Evolutionary conservation across 2,329 filamentous ascomycete genomes (phyloP).

Genomic region (Cordyceps farinosa): DNA sequence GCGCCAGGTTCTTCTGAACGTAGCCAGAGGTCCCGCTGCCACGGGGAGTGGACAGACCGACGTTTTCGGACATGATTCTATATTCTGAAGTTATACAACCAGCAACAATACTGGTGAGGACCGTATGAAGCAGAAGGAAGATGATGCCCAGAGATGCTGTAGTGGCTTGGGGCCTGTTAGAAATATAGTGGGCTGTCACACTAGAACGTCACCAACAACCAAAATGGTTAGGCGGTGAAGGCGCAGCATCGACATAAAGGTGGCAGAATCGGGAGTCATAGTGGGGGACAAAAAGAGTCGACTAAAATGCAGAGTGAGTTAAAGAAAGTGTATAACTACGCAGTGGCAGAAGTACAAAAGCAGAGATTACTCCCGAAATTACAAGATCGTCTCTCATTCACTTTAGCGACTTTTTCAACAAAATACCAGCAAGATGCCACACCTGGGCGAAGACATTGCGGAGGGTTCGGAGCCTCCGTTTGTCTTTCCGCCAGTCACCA

Average conservation of each 20-base stretch:
- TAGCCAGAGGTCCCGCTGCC: constrained; percentile 96
- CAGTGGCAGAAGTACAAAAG: not conserved
- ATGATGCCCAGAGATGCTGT: not conserved
- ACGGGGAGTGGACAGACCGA: constrained; percentile 89
- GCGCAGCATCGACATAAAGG: not conserved
- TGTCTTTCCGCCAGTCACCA: constrained; percentile 78
- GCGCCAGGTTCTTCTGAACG: constrained; percentile 91
- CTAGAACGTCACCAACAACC: constrained; percentile 10
- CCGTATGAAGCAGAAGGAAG: not conserved
- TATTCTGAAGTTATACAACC: not conserved
- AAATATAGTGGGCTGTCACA: constrained; percentile 9
- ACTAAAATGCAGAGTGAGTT: constrained; percentile 7
- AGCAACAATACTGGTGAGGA: not conserved
- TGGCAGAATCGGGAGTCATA: constrained; percentile 17
- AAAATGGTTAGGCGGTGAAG: constrained; percentile 14
- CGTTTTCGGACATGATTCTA: constrained; percentile 82
- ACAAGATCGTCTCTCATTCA: not conserved
- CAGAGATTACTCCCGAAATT: not conserved
- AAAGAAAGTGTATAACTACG: not conserved
- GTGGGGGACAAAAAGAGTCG: constrained; percentile 7
- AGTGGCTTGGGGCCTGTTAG: not conserved
- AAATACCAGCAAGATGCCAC: constrained; percentile 30
- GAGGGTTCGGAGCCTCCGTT: constrained; percentile 29
- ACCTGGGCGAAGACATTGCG: constrained; percentile 19
- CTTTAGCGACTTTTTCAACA: not conserved